phyloP scores from a whole-genome alignment of 2,329 filamentous ascomycete genomes.

The Sporothrix protearum region DNA sequence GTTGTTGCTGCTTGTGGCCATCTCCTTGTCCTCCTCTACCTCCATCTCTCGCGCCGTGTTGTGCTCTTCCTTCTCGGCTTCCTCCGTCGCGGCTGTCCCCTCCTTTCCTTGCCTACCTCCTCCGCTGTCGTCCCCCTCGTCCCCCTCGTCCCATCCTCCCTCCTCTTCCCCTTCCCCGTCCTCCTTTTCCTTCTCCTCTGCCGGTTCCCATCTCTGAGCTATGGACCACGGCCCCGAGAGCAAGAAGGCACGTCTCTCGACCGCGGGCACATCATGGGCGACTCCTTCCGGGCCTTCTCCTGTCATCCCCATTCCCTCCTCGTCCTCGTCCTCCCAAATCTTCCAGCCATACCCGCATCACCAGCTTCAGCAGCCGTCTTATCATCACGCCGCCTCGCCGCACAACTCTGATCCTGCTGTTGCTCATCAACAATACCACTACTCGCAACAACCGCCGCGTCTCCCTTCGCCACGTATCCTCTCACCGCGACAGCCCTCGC shows the following conservation, averaged over 20 bases:
- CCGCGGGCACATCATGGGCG: constrained; percentile 21
- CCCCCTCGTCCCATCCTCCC: neutral
- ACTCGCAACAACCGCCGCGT: constrained; percentile 27
- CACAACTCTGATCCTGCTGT: constrained; percentile 3
- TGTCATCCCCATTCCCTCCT: constrained; percentile 25
- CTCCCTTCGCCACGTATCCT: neutral
- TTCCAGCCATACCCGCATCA: constrained; percentile 35
- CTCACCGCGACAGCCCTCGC: neutral
- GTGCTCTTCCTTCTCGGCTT: constrained; percentile 6
- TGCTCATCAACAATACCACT: constrained; percentile 21
- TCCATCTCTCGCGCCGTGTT: neutral
- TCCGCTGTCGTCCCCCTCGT: neutral
- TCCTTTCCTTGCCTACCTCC: neutral
- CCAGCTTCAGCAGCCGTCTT: constrained; percentile 10
- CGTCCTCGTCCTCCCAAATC: constrained; percentile 14
- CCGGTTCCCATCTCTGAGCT: constrained; percentile 20
- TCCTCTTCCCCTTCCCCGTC: neutral
- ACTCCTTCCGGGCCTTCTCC: constrained; percentile 31
- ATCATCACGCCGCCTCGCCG: neutral
- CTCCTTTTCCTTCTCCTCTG: constrained; percentile 4
- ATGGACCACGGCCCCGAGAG: constrained; percentile 25
- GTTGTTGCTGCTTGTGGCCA: constrained; percentile 12
- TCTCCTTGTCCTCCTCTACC: constrained; percentile 18
- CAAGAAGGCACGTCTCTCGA: constrained; percentile 25
- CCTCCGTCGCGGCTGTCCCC: neutral